phyloP scores from a whole-genome alignment of 495 filamentous ascomycete genomes.

The Penicillium manginii region DNA sequence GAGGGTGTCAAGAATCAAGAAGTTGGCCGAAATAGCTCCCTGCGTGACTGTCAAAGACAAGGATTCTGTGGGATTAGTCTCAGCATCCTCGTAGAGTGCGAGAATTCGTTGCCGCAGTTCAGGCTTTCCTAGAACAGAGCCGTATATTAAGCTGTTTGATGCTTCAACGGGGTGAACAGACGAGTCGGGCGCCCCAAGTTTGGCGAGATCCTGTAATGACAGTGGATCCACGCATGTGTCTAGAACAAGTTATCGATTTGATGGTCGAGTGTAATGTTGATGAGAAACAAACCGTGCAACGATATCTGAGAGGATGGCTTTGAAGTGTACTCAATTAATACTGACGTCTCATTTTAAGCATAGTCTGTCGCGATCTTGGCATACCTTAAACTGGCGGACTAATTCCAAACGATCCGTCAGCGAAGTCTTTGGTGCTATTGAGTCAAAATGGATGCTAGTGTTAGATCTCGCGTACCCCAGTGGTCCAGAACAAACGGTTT shows the following conservation, averaged over 20 bases:
- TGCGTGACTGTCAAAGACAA: constrained; percentile 62
- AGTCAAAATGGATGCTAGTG: not conserved
- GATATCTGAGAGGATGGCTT: not conserved
- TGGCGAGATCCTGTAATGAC: constrained; percentile 9
- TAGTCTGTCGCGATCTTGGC: not conserved
- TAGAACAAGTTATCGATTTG: not conserved
- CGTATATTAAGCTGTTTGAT: constrained; percentile 6
- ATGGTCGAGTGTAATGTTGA: not conserved
- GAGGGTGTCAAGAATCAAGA: constrained; percentile 69
- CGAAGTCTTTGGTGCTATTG: not conserved
- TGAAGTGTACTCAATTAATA: not conserved
- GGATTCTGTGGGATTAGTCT: constrained; percentile 29
- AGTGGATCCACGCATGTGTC: constrained; percentile 21
- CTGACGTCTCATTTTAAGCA: not conserved
- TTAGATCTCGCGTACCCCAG: constrained; percentile 7
- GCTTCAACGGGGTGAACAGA: not conserved
- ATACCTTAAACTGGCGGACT: constrained; percentile 20
- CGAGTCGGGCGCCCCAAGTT: not conserved
- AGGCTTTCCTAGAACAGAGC: constrained; percentile 3
- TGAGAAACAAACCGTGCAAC: constrained; percentile 9
- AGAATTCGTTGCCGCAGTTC: constrained; percentile 10
- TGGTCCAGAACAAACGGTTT: constrained; percentile 19
- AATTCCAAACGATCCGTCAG: not conserved
- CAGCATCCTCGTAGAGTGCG: constrained; percentile 31
- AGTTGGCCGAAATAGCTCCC: constrained; percentile 80